A percentile compares a stretch with the other conserved stretches of the same genome.
Evolutionary conservation across 345 rosid species (phyloP).

Genomic region (Rhizophora apiculata): DNA sequence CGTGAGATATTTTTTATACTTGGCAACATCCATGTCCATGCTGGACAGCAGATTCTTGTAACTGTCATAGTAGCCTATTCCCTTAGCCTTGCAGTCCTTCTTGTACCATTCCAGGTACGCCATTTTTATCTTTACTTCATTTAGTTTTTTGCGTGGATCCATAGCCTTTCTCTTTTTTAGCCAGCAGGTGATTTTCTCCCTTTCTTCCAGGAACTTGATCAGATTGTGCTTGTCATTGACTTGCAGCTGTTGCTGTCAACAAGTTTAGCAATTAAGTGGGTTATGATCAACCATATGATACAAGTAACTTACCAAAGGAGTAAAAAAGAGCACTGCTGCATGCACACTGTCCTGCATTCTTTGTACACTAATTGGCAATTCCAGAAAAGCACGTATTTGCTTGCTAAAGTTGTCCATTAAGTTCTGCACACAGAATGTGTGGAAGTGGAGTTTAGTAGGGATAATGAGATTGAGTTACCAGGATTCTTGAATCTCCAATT

Average conservation of each 20-base stretch:
- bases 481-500: constrained; percentile 23
- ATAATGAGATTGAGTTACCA: constrained; percentile 22
- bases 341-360: neutral
- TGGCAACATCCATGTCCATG: neutral
- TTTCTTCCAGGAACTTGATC: constrained; percentile 21
- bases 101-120: constrained; percentile 57
- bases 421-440: neutral
- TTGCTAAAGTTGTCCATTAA: neutral
- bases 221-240: constrained; percentile 6
- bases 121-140: constrained; percentile 39
- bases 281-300: neutral
- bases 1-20: constrained; percentile 27
- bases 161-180: constrained; percentile 14
- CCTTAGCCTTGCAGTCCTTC: constrained; percentile 29
- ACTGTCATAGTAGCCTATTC: constrained; percentile 57
- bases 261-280: neutral
- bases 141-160: constrained; percentile 36
- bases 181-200: constrained; percentile 13
- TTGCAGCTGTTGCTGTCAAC: constrained; percentile 25
- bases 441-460: neutral
- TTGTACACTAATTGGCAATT: neutral
- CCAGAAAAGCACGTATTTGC: neutral
- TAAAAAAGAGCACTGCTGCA: too few relatives aligned
- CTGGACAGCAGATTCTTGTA: constrained; percentile 23
- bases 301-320: too few relatives aligned